A percentile compares a stretch with the other conserved stretches of the same genome.
These are phyloP conservation scores for Yamadazyma triangularis DNA, from an alignment of 1,139 yeast genomes.

Conservation along the genomic window DNA sequence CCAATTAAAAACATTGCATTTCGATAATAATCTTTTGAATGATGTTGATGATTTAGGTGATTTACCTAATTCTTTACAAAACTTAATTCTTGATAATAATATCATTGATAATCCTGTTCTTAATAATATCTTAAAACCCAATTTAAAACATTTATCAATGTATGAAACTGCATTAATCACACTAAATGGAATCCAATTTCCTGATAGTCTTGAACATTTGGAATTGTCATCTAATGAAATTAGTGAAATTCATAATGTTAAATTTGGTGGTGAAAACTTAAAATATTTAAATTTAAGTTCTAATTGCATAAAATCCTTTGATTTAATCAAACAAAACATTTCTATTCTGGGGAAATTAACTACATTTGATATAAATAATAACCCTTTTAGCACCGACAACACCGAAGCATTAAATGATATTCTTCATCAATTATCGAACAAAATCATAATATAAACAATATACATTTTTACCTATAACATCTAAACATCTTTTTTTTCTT, in stretches of 20 bases:
- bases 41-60: conserved; percentile 23
- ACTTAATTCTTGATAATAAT: conserved; percentile 18
- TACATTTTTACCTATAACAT: neutral
- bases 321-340: neutral
- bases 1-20: conserved; percentile 11
- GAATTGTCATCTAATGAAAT: conserved; percentile 17
- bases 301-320: conserved; percentile 1
- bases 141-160: conserved; percentile 17
- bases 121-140: conserved; percentile 15
- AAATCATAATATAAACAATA: neutral
- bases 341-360: neutral
- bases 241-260: conserved; percentile 10
- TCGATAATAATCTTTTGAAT: conserved; percentile 18
- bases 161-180: conserved; percentile 18
- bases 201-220: conserved; percentile 13
- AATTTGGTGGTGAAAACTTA: conserved; percentile 11
- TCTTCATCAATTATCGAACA: neutral
- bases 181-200: conserved; percentile 14
- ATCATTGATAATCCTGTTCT: conserved; percentile 20
- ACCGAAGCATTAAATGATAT: no score
- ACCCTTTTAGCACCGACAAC: no score
- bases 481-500: neutral
- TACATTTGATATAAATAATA: neutral
- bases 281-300: conserved; percentile 7
- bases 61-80: conserved; percentile 15